Base-by-base conservation (phyloP, 169 alveolate species). In the Besnoitia besnoiti region DNA sequence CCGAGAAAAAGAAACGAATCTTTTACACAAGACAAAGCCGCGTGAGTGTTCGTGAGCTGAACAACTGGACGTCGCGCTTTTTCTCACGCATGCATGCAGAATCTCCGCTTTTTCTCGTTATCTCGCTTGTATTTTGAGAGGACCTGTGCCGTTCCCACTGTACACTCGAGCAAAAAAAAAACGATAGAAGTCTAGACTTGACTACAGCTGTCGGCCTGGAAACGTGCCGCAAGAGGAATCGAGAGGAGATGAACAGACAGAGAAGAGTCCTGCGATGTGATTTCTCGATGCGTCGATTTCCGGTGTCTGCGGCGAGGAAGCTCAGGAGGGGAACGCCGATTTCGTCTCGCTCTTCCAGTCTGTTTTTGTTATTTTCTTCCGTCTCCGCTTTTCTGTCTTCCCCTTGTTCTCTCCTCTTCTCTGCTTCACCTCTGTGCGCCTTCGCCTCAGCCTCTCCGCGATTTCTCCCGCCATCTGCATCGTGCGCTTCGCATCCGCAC, bases 401-500 rank as follows among this genome's bases (percentile, higher is more conserved):
- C 30, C 24, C 67, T 55, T 55, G 33, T 19, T 55, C 24, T 19
- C 67, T 55, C n/a, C n/a, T n/a, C n/a, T n/a, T n/a, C n/a, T n/a
- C n/a, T n/a, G n/a, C n/a, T n/a, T n/a, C n/a, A n/a, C n/a, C n/a
- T 67, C 80, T 67, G 0, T 67, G 47, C 80, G 80, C 46, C 42
- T 67, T n/a, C n/a, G 80, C n/a, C 2, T 2, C 44, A 0, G 42
- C 80, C 46, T n/a, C 80, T 67, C 19, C 80, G 14, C 44, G 3
- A 5, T 0, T 10, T n/a, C 30, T 3, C 12, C n/a, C 67, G n/a
- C 30, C 67, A 0, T 55, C 67, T n/a, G 67, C 67, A 0, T 19
- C 67, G 30, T 55, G 33, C 24, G 5, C 67, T 55, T 55, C 30
- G n/a, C 12, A 19, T n/a, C 67, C 67, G 12, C 24, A 5, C 24